These are phyloP conservation scores for Periconia sp. DNA, from an alignment of 2,329 filamentous ascomycete genomes.

Conservation along the genomic window DNA sequence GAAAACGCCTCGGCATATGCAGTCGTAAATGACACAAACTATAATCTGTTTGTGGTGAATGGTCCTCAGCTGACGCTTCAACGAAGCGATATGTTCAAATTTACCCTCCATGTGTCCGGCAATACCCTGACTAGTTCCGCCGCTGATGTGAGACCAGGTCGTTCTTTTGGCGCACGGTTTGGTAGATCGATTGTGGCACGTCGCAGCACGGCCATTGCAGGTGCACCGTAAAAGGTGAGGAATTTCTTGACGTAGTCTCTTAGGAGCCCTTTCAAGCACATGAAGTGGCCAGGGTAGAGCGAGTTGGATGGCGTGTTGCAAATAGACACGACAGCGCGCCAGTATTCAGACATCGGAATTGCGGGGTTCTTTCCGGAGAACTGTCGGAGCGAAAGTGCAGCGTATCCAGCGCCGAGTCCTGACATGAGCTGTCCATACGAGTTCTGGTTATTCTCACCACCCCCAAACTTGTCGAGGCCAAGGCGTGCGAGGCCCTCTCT, in stretches of 20 bases:
- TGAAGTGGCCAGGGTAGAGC: constrained; percentile 55
- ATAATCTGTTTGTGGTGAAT: background rate
- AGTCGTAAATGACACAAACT: constrained; percentile 1
- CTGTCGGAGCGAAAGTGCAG: constrained; percentile 77
- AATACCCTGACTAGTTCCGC: constrained; percentile 38
- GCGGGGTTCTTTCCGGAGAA: constrained; percentile 68
- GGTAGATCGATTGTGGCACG: constrained; percentile 79
- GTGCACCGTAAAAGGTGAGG: constrained; percentile 79
- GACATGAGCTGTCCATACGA: constrained; percentile 83
- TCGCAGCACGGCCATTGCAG: constrained; percentile 73
- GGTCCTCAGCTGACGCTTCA: background rate
- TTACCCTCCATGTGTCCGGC: constrained; percentile 38
- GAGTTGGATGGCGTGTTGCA: constrained; percentile 71
- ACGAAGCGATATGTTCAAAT: constrained; percentile 1
- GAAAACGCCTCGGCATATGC: constrained; percentile 2
- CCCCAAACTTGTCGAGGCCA: constrained; percentile 31
- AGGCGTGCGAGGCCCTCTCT: constrained; percentile 42
- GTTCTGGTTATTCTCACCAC: constrained; percentile 63
- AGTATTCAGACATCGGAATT: constrained; percentile 82
- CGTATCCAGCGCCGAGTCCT: constrained; percentile 83
- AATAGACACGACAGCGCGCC: constrained; percentile 77
- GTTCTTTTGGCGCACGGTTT: constrained; percentile 33
- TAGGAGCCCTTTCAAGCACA: constrained; percentile 60
- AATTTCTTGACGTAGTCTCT: constrained; percentile 75
- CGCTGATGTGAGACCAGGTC: constrained; percentile 21